Percentiles rank a stretch among this genome's conserved stretches.
phyloP scores from a whole-genome alignment of 2,329 filamentous ascomycete species.

The Hirsutella thompsonii region DNA sequence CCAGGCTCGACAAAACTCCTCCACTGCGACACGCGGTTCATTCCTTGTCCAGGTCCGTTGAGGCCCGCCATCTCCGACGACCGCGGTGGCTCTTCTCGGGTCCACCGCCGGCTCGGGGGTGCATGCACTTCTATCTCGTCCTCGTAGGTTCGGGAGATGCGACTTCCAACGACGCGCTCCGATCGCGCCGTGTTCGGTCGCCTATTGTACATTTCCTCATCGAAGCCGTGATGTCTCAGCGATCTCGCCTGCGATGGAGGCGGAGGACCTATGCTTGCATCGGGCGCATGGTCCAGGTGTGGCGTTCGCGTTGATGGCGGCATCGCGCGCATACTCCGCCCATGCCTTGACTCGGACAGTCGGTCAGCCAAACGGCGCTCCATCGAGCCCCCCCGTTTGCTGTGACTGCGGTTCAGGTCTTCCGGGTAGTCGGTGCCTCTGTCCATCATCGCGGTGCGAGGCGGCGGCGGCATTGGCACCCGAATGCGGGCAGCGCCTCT shows the following conservation, averaged over 20 bases:
- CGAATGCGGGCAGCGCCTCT: constrained; percentile 9
- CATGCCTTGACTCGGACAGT: constrained; percentile 29
- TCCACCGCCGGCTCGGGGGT: constrained; percentile 14
- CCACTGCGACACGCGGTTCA: constrained; percentile 36
- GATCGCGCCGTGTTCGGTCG: constrained; percentile 14
- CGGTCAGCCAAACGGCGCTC: constrained; percentile 38
- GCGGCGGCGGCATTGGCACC: neutral
- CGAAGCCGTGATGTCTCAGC: constrained; percentile 25
- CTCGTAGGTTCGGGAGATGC: constrained; percentile 17
- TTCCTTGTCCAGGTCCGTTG: constrained; percentile 25
- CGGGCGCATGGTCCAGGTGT: neutral
- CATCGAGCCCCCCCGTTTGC: constrained; percentile 27
- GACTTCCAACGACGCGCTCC: constrained; percentile 15
- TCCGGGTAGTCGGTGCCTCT: constrained; percentile 22
- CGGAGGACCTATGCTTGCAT: constrained; percentile 1
- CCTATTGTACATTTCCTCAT: constrained; percentile 20
- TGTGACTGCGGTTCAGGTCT: constrained; percentile 29
- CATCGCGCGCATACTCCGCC: constrained; percentile 10
- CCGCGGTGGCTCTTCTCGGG: constrained; percentile 15
- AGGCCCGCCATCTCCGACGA: constrained; percentile 35
- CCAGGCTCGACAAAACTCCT: constrained; percentile 32
- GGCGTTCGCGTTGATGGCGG: constrained; percentile 10
- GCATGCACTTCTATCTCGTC: constrained; percentile 16
- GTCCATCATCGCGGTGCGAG: neutral
- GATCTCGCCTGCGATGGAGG: constrained; percentile 1